These are phyloP conservation scores for Fusarium floridanum DNA, from an alignment of 2,329 filamentous ascomycete species.

Conservation along the genomic window DNA sequence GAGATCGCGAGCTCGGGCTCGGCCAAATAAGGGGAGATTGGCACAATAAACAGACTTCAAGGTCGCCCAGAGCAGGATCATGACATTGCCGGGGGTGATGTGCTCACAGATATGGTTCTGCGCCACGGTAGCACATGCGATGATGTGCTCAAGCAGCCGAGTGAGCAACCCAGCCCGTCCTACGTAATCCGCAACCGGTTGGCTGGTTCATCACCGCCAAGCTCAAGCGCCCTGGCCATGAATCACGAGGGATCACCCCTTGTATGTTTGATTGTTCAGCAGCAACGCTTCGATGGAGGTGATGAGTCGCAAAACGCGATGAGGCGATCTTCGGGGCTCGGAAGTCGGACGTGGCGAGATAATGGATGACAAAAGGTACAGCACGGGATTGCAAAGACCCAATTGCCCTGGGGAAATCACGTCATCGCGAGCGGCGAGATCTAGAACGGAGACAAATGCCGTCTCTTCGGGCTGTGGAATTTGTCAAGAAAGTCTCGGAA, in stretches of 20 bases:
- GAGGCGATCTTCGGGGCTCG: conserved; percentile 22
- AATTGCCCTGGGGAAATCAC: conserved; percentile 27
- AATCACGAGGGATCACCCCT: conserved; percentile 3
- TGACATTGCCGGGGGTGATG: conserved; percentile 22
- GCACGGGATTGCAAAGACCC: not conserved
- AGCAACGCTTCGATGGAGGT: conserved; percentile 2
- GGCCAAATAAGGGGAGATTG: conserved; percentile 4
- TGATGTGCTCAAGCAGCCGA: conserved; percentile 40
- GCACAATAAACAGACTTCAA: conserved; percentile 9
- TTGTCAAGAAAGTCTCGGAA: not conserved
- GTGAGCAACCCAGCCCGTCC: conserved; percentile 34
- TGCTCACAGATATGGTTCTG: conserved; percentile 33
- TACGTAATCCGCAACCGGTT: conserved; percentile 18
- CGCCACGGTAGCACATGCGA: conserved; percentile 25
- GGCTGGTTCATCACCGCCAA: not conserved
- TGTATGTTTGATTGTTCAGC: conserved; percentile 14
- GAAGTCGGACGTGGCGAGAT: conserved; percentile 37
- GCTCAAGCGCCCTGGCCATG: conserved; percentile 18
- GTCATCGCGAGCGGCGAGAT: conserved; percentile 27
- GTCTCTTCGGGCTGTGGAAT: not conserved
- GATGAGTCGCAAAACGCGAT: conserved; percentile 17
- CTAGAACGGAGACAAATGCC: conserved; percentile 5
- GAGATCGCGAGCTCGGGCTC: conserved; percentile 9
- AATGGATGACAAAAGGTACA: conserved; percentile 26
- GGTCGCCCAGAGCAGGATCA: conserved; percentile 8